Evolutionary conservation across 2,329 filamentous ascomycete species (phyloP).

Genomic region (Colletotrichum sp.): DNA sequence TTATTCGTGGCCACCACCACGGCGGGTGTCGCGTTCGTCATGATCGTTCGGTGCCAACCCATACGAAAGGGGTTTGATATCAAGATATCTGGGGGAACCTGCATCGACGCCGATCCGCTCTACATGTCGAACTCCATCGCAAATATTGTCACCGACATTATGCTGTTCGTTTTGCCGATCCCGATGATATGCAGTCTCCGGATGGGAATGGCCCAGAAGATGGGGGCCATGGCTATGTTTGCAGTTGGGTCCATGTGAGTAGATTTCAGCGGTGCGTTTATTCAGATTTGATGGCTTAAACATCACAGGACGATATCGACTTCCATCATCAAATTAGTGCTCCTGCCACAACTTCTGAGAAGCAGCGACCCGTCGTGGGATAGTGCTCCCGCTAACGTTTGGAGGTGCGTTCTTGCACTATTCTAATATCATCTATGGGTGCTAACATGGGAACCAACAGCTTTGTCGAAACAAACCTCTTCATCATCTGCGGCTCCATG

Average conservation of each 20-base stretch:
- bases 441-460: background rate
- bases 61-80: constrained; percentile 36
- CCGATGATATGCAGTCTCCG: constrained; percentile 48
- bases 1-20: constrained; percentile 29
- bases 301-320: constrained; percentile 5
- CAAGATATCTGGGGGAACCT: constrained; percentile 34
- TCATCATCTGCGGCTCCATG: constrained; percentile 44
- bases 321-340: constrained; percentile 4
- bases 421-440: fast-evolving
- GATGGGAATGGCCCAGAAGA: constrained; percentile 49
- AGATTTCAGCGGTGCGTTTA: background rate
- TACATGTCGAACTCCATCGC: constrained; percentile 53
- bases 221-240: constrained; percentile 49
- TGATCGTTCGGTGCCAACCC: constrained; percentile 41
- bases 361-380: constrained; percentile 16
- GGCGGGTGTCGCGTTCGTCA: constrained; percentile 34
- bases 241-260: constrained; percentile 40
- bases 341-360: background rate
- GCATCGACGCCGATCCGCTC: constrained; percentile 49
- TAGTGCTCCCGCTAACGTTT: constrained; percentile 14
- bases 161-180: constrained; percentile 51
- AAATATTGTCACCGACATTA: constrained; percentile 53
- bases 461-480: constrained; percentile 42
- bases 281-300: background rate
- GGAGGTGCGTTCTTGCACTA: background rate